Evolutionary conservation across 2,329 filamentous ascomycete species (phyloP).

Genomic region (Hypomyces perniciosus): DNA sequence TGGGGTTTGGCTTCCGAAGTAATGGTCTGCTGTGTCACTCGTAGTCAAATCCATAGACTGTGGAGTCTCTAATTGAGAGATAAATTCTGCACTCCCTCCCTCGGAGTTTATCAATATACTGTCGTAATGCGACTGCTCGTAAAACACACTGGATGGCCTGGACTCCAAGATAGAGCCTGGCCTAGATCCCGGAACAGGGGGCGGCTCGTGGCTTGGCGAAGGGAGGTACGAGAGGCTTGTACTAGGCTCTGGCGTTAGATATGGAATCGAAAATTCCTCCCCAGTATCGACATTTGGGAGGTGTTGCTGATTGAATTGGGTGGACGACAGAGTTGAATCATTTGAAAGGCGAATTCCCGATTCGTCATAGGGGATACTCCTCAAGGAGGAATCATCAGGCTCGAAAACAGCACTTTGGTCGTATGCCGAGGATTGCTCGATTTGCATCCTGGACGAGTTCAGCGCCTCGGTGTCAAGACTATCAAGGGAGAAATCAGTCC

Average conservation of each 20-base stretch:
- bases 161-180: slow-evolving; percentile 31
- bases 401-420: slow-evolving; percentile 1
- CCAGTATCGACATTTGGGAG: slow-evolving; percentile 48
- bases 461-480: slow-evolving; percentile 36
- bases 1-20: slow-evolving; percentile 30
- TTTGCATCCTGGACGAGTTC: slow-evolving; percentile 25
- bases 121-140: slow-evolving; percentile 32
- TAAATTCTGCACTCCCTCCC: slow-evolving; percentile 40
- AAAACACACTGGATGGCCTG: slow-evolving; percentile 36
- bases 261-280: slow-evolving; percentile 44
- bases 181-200: slow-evolving; percentile 39
- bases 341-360: slow-evolving; percentile 19
- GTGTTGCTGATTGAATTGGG: slow-evolving; percentile 30
- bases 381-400: slow-evolving; percentile 15
- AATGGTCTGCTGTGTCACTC: slow-evolving; percentile 36
- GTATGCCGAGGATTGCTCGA: slow-evolving; percentile 25
- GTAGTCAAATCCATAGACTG: slow-evolving; percentile 44
- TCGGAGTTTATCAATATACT: slow-evolving; percentile 40
- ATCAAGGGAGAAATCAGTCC: slow-evolving; percentile 55
- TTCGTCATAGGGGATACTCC: slow-evolving; percentile 13
- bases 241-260: slow-evolving; percentile 31
- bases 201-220: slow-evolving; percentile 45
- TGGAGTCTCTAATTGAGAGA: slow-evolving; percentile 37
- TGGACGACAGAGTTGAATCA: slow-evolving; percentile 23
- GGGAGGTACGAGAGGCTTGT: slow-evolving; percentile 27